phyloP scores from a whole-genome alignment of 176 grass and related monocot genomes.

The Saccharum officinarum region DNA sequence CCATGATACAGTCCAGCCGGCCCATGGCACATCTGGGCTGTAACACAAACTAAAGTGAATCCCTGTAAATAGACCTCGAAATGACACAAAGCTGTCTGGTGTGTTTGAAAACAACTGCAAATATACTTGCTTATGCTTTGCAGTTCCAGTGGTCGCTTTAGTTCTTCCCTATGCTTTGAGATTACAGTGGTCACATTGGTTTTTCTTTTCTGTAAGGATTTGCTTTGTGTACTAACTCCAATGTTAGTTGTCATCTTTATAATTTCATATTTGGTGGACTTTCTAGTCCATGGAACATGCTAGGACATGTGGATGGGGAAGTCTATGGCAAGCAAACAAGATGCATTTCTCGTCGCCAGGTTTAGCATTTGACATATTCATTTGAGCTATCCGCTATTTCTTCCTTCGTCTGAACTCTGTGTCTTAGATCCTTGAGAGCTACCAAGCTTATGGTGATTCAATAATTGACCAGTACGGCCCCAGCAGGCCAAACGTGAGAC shows the following conservation, averaged over 20 bases:
- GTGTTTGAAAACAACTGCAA: background rate
- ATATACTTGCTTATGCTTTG: background rate
- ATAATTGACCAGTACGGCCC: constrained; percentile 74
- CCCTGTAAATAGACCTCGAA: background rate
- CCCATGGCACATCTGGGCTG: background rate
- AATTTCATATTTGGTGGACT: constrained; percentile 24
- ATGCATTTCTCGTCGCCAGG: constrained; percentile 73
- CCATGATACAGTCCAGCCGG: background rate
- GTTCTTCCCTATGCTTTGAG: background rate
- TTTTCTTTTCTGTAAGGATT: background rate
- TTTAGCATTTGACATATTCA: constrained; percentile 35
- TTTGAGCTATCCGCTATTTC: constrained; percentile 10
- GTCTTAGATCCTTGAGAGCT: constrained; percentile 75
- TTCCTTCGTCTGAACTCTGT: constrained; percentile 38
- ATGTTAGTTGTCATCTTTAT: constrained; percentile 24
- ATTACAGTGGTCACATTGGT: background rate
- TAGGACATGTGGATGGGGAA: constrained; percentile 70
- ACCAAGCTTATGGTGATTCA: constrained; percentile 92
- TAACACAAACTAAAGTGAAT: background rate
- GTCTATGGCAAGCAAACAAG: constrained; percentile 61
- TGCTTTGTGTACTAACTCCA: constrained; percentile 3
- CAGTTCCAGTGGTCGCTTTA: background rate
- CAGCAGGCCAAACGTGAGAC: constrained; percentile 71
- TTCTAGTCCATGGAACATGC: constrained; percentile 81
- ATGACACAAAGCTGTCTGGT: background rate